Percentiles rank a stretch among this genome's conserved stretches.
These are phyloP conservation scores for Arctium minus DNA, from an alignment of 129 eudicot species.

Conservation along the genomic window DNA sequence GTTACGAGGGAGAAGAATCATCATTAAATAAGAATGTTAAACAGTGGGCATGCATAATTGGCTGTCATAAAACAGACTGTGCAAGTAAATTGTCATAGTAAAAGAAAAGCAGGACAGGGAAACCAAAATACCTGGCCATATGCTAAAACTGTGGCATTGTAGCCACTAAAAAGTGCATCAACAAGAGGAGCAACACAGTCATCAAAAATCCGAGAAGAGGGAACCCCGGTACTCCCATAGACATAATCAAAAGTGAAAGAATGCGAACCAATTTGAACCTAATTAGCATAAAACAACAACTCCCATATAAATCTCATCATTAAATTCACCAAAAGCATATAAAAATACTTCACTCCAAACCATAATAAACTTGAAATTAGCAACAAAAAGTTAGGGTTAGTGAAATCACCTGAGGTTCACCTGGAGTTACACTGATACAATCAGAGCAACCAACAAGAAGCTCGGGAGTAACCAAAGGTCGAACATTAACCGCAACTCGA, in stretches of 20 bases:
- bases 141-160: conserved; percentile 89
- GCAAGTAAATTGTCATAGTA: not conserved
- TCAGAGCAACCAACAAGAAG: conserved; percentile 78
- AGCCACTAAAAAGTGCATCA: conserved; percentile 76
- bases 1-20: not conserved
- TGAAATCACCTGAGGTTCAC: conserved; percentile 72
- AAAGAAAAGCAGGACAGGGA: not conserved
- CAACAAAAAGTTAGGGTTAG: not conserved
- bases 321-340: not conserved
- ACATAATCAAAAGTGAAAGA: conserved; percentile 83
- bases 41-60: not conserved
- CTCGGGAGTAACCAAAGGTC: conserved; percentile 88
- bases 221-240: conserved; percentile 49
- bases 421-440: conserved; percentile 60
- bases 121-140: conserved; percentile 73
- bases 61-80: not conserved
- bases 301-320: not conserved
- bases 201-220: conserved; percentile 51
- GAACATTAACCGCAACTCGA: conserved; percentile 79
- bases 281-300: conserved; percentile 4
- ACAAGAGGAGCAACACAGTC: conserved; percentile 84
- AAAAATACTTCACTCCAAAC: not conserved
- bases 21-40: not conserved
- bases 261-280: conserved; percentile 94
- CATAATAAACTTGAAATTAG: not conserved